Base-by-base conservation (phyloP, 805 yeast species). In the Wickerhamiella azyma region DNA sequence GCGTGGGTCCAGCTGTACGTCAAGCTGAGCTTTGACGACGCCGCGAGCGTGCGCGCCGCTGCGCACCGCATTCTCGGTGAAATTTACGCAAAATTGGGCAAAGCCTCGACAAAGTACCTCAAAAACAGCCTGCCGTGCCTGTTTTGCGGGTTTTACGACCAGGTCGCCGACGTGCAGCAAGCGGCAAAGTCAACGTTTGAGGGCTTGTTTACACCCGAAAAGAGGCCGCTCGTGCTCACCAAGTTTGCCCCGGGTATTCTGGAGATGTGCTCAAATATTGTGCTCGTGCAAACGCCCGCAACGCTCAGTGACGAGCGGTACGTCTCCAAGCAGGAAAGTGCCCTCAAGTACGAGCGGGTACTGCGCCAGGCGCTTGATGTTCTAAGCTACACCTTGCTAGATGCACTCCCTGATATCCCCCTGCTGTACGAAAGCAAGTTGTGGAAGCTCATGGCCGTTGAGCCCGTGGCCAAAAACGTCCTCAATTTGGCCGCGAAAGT, bases 1-100 rank as follows among this genome's bases (percentile, higher is more conserved):
- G 94, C 66, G 6, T 67, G 67, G 64, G 69, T 84, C 39, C 94
- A 85, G 60, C 53, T 85, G 17, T 89, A 84, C 56, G 81, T 96
- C 0, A 84, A 85, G 56, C 64, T 88, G 26, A 71, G 92, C 1
- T 68, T 81, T 5, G 92, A 83, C 50, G 75, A 74, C 45, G 77
- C 88, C 2, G 75, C 80, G 52, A 63, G 65, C 11, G 82, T 85
- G 1, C 69, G 96, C 47, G 48, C 64, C 8, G 57, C 69, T 16
- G 60, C 85, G 2, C 94, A 85, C 57, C 75, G 72, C 48, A 67
- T 78, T 3, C 86, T 86, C 43, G 73, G 81, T 1, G 60, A 58
- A 14, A 66, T 77, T 35, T 76, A 82, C 35, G 51, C 55, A 13
- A 46, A 53, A 1, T 58, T 80, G 9, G 77, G 77, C 10, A 84